Evolutionary conservation across 768 basidiomycete species (phyloP).

Genomic region (Trametes maxima): DNA sequence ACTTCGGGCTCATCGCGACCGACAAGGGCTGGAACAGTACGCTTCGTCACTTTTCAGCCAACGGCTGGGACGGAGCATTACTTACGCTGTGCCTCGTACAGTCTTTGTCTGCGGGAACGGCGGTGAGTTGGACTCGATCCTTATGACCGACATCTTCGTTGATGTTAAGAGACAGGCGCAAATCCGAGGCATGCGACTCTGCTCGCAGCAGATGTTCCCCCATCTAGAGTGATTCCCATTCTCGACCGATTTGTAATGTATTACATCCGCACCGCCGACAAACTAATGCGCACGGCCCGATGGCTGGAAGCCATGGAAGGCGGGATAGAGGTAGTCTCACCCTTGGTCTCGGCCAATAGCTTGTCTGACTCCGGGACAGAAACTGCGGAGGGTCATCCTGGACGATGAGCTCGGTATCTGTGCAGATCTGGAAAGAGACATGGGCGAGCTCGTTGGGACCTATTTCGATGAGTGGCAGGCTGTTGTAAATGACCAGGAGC

Average conservation of each 20-base stretch:
- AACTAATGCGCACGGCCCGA: slow-evolving; percentile 68
- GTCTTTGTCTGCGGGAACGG: slow-evolving; percentile 74
- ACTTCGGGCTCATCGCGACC: slow-evolving; percentile 77
- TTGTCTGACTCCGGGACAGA: slow-evolving; percentile 34
- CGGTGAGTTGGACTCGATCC: slow-evolving; percentile 37
- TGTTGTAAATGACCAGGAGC: slow-evolving; percentile 55
- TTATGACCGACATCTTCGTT: background rate
- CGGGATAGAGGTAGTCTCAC: slow-evolving; percentile 52
- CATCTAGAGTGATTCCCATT: slow-evolving; percentile 59
- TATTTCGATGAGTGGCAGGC: slow-evolving; percentile 72
- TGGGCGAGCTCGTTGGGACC: slow-evolving; percentile 64
- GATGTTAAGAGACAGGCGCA: slow-evolving; percentile 13
- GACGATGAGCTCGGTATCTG: slow-evolving; percentile 77
- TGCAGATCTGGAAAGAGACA: slow-evolving; percentile 62
- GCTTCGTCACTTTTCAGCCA: slow-evolving; percentile 8
- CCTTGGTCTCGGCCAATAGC: background rate
- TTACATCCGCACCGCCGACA: slow-evolving; percentile 76
- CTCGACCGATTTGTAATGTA: slow-evolving; percentile 67
- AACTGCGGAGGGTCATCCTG: slow-evolving; percentile 63
- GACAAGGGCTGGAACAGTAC: slow-evolving; percentile 78
- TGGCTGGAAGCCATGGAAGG: slow-evolving; percentile 76
- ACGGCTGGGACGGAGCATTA: background rate
- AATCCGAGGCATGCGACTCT: slow-evolving; percentile 59
- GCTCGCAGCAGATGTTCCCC: slow-evolving; percentile 68
- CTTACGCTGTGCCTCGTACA: slow-evolving; percentile 20